phyloP scores from a whole-genome alignment of 176 grass and related monocot genomes.

The Oryza meridionalis region DNA sequence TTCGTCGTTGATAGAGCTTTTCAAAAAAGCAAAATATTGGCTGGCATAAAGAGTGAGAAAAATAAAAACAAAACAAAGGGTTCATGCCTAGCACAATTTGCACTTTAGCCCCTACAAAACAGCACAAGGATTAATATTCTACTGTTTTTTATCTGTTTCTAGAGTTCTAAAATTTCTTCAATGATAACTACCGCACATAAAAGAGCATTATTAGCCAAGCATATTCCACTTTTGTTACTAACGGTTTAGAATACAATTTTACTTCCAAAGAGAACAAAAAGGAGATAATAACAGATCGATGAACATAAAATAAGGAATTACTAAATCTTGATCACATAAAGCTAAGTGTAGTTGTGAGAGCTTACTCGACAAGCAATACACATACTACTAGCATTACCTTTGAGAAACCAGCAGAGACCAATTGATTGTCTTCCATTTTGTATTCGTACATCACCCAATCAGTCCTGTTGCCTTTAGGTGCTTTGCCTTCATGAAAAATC shows the following conservation, averaged over 20 bases:
- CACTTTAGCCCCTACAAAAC: too few species aligned
- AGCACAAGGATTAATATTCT: not conserved
- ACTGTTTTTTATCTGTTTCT: too few species aligned
- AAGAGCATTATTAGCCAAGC: not conserved
- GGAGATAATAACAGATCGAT: not conserved
- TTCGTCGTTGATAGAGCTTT: not conserved
- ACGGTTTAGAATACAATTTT: not conserved
- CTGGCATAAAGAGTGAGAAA: not conserved
- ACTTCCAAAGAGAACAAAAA: not conserved
- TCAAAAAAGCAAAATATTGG: not conserved
- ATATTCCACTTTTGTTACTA: not conserved
- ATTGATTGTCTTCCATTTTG: slow-evolving; percentile 56
- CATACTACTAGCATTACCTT: slow-evolving; percentile 51
- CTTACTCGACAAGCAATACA: not conserved
- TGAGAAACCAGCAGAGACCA: slow-evolving; percentile 63
- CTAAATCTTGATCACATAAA: not conserved
- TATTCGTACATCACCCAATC: slow-evolving; percentile 99
- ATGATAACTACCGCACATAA: not conserved
- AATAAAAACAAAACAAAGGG: too few species aligned
- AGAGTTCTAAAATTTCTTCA: not conserved
- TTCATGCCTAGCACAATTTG: too few species aligned
- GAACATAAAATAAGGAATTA: not conserved
- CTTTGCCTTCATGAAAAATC: slow-evolving; percentile 90
- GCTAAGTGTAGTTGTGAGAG: not conserved
- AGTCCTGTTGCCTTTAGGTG: slow-evolving; percentile 72